phyloP scores from a whole-genome alignment of 2,329 filamentous ascomycete genomes.

The Myrmaecium sp. region DNA sequence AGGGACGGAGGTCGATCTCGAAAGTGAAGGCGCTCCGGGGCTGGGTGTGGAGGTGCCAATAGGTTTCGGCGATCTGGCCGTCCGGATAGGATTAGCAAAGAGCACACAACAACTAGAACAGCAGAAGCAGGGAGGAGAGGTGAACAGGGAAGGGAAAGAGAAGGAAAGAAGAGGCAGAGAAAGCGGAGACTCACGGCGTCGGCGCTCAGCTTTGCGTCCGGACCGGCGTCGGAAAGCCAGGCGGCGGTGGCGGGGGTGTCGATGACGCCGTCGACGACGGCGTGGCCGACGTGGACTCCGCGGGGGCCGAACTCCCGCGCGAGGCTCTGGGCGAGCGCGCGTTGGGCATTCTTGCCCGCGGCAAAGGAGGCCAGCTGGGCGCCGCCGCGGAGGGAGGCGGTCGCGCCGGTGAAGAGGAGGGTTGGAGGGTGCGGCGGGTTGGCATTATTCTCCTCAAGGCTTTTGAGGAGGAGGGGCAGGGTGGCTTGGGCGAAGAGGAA shows the following conservation, averaged over 20 bases:
- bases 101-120: constrained; percentile 1
- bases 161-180: too few species aligned
- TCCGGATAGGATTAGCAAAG: constrained; percentile 4
- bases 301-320: constrained; percentile 71
- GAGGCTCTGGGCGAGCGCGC: constrained; percentile 57
- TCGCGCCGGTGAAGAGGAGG: constrained; percentile 75
- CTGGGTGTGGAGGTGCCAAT: constrained; percentile 74
- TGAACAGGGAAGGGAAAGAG: constrained; percentile 2
- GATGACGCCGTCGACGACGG: constrained; percentile 72
- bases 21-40: constrained; percentile 63
- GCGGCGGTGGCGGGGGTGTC: constrained; percentile 57
- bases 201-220: constrained; percentile 54
- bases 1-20: constrained; percentile 66
- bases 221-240: constrained; percentile 35
- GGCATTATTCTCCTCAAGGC: constrained; percentile 26
- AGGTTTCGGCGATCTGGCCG: constrained; percentile 62
- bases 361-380: constrained; percentile 56
- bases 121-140: too few species aligned
- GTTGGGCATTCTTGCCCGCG: constrained; percentile 61
- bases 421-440: constrained; percentile 49
- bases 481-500: constrained; percentile 59
- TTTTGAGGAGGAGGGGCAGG: constrained; percentile 52
- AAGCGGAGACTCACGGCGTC: constrained; percentile 48
- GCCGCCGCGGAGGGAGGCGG: constrained; percentile 58
- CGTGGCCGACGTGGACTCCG: constrained; percentile 70